Conservation (phyloP, 106 monocot species). For the Dendrobium huoshanense region DNA sequence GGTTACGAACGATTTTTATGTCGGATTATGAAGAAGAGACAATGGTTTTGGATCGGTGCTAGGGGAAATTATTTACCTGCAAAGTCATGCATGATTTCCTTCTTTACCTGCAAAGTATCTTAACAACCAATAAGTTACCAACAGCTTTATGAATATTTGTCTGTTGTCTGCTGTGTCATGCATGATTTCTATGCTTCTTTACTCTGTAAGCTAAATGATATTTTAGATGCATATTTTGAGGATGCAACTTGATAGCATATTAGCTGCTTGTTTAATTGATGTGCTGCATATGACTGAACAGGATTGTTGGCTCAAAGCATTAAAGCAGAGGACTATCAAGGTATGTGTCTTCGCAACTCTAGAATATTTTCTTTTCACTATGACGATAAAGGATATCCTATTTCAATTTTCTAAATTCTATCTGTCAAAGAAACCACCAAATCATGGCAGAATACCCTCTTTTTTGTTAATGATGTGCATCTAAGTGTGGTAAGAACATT, state of each 20-base stretch:
- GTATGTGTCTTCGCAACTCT: slow-evolving; percentile 5
- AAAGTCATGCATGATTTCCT: too few relatives aligned
- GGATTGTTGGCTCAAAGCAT: slow-evolving; percentile 22
- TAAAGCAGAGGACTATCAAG: slow-evolving; percentile 28
- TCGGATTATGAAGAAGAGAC: neutral
- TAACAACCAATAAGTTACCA: neutral
- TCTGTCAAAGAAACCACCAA: neutral
- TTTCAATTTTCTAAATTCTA: neutral
- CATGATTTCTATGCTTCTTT: neutral
- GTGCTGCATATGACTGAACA: neutral
- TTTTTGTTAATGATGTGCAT: neutral
- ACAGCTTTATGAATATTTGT: neutral
- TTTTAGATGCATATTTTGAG: neutral
- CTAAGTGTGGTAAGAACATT: neutral
- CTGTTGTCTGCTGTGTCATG: neutral
- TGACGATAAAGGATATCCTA: neutral
- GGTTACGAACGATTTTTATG: neutral
- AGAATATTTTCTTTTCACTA: too few relatives aligned
- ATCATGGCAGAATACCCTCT: neutral
- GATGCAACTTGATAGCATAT: slow-evolving; percentile 2
- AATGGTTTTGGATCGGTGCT: neutral
- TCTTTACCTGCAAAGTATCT: neutral
- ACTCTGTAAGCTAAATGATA: neutral
- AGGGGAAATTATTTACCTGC: neutral
- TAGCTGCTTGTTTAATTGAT: neutral